Evolutionary conservation across 148 eudicot species (phyloP), one percentile per base, ranked within the genome.

Genomic region (Camellia sinensis): DNA sequence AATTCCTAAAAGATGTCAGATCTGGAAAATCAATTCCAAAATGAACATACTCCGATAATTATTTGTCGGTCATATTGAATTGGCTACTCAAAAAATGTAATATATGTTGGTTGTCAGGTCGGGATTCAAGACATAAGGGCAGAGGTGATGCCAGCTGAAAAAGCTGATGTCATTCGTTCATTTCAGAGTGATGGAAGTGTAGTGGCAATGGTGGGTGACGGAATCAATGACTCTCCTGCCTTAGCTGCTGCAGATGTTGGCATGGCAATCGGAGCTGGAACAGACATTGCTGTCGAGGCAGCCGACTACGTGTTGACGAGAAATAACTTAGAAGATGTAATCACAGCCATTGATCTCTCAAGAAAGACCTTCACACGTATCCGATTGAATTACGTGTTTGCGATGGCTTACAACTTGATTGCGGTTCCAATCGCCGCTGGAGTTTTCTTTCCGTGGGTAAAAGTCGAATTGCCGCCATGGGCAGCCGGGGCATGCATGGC

Each of bases 401-500:
- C 99, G 60, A 93, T 91, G 95, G 95, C 91, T 6, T 96, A 96
- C 84, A 96, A 96, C 67, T 61, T 96, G 6, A 80, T 93, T 11
- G 98, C 98, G 53, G 91, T 96, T 53, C 99, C 99, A 14, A 83
- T 96, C 19, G 97, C 99, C 5, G 97, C 98, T 0, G 99, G 99
- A 41, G 89, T 89, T 54, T 86, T 96, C 56, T 96, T 85, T 48
- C 99, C 99, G 41, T 90, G 81, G 86, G 72, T 93, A 17, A 82
- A 78, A 77, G 45, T 93, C 66, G 85, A 73, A 87, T 82, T 96
- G 83, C 99, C 99, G 15, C 99, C 99, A 11, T 96, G 99, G 99
- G 91, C 89, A 18, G 98, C 99, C 9, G 99, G 99, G 72, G 95
- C 98, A 6, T 96, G 99, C 84, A 96, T 96, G 99, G 99, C 99